These are phyloP conservation scores for Conringia planisiliqua DNA, from an alignment of 345 rosid genomes.

Conservation along the genomic window DNA sequence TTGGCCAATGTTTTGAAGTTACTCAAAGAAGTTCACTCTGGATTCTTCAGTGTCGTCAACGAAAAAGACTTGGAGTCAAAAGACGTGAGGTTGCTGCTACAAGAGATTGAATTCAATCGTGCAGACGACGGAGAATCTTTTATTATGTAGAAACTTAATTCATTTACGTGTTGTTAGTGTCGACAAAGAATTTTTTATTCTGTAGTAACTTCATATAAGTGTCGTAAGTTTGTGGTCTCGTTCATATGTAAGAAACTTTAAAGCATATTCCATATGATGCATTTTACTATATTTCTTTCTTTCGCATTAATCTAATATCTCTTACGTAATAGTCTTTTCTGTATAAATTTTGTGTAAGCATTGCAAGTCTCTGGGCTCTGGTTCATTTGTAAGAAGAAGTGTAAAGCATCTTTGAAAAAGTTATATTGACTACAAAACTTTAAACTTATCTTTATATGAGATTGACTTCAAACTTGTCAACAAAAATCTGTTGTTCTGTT, in stretches of 20 bases:
- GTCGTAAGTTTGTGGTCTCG: neutral
- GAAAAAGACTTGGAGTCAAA: neutral
- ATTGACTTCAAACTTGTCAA: neutral
- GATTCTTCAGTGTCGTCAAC: conserved; percentile 6
- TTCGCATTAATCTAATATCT: too few relatives aligned
- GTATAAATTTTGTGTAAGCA: too few relatives aligned
- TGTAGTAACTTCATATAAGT: neutral
- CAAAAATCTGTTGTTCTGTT: neutral
- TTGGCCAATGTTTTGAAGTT: conserved; percentile 42
- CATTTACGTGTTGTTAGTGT: too few relatives aligned
- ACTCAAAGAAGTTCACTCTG: conserved; percentile 4
- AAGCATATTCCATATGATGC: too few relatives aligned
- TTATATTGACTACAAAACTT: too few relatives aligned
- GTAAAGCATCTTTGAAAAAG: too few relatives aligned
- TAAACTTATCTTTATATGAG: neutral
- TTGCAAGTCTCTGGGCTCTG: too few relatives aligned
- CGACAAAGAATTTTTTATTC: neutral
- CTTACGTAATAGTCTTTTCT: too few relatives aligned
- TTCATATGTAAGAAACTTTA: neutral
- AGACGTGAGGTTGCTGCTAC: conserved; percentile 13
- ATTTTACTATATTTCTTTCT: too few relatives aligned
- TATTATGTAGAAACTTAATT: too few relatives aligned
- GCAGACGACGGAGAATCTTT: neutral
- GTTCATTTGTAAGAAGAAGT: too few relatives aligned
- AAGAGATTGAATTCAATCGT: neutral